These are phyloP conservation scores for Lipomyces yamanashiensis DNA, from an alignment of 805 yeast species.

Conservation along the genomic window DNA sequence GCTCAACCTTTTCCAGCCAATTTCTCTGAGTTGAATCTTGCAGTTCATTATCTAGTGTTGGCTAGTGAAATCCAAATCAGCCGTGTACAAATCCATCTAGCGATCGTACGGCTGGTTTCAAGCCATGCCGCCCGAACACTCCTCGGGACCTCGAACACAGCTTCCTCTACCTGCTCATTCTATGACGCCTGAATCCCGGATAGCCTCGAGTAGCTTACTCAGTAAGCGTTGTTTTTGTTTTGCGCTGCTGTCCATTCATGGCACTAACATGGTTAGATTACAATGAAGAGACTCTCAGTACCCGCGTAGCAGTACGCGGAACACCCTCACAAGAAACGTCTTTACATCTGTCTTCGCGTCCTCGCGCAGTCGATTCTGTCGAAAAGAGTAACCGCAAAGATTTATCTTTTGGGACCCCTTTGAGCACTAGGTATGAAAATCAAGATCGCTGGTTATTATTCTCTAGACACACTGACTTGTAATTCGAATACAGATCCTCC, in stretches of 20 bases:
- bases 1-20: too few species aligned
- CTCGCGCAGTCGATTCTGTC: neutral
- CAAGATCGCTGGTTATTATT: too few species aligned
- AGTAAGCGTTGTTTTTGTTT: neutral
- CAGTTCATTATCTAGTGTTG: neutral
- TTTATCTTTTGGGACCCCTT: neutral
- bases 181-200: neutral
- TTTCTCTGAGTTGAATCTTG: too few species aligned
- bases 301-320: constrained; percentile 5
- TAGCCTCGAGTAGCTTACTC: neutral
- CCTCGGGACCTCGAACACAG: constrained; percentile 1
- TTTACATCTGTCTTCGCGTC: neutral
- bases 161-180: neutral
- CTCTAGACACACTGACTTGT: neutral
- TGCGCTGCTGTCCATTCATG: neutral
- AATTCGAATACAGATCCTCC: neutral
- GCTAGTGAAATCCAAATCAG: neutral
- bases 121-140: neutral
- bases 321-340: neutral
- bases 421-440: neutral
- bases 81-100: neutral
- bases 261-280: neutral
- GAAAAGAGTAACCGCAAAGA: neutral
- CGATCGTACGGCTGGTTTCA: neutral
- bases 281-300: neutral